Base-by-base conservation (phyloP, 2,329 filamentous ascomycete species). In the Diaporthe nobilis region DNA sequence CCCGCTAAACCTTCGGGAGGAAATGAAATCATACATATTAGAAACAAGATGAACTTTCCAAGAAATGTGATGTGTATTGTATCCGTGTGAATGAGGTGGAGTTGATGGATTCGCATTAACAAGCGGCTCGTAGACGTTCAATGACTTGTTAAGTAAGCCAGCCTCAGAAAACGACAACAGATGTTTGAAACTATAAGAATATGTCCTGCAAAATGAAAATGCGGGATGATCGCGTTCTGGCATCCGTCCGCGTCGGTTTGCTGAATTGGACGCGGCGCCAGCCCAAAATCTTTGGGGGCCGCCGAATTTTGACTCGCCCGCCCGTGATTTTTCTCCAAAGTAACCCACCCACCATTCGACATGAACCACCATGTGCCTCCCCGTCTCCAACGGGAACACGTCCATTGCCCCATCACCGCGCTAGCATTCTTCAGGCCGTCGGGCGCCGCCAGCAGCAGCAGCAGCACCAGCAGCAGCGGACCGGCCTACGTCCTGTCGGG, bases 341-440 rank as follows among this genome's bases (percentile, higher is more conserved):
- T 67, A 55, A 31, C 25, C 25, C 42, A 49, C 61, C 58, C 70
- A 72, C 67, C 51, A 44, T 8, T 47, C 70, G 75, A 67, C 51
- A 76, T 76, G 75, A 75, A 44, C 55, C 34, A 20, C 51, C 42
- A 42, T 70, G 77, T 73, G 65, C 47, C 74, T 9, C 63, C 51
- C 39, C 47, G 53, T 22, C 73, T 80, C 25, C 74, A 78, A 80
- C 79, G 84, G 77, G 84, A 85, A 76, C 84, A 87, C 70, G 83
- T 87, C 39, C 84, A 89, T 37, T 87, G 86, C 73, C 91, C 92
- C 63, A 86, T 93, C 74, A 93, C 92, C 31, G 90, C 90, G 4
- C 84, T 93, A 44, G 87, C 86, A 34, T 90, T 93, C 78, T 88
- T 87, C 79, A 81, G 81, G 4, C 49, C 25, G 7, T 13, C 58